phyloP scores from a whole-genome alignment of 1,284 basidiomycete genomes.

The Cryptococcus wingfieldii region DNA sequence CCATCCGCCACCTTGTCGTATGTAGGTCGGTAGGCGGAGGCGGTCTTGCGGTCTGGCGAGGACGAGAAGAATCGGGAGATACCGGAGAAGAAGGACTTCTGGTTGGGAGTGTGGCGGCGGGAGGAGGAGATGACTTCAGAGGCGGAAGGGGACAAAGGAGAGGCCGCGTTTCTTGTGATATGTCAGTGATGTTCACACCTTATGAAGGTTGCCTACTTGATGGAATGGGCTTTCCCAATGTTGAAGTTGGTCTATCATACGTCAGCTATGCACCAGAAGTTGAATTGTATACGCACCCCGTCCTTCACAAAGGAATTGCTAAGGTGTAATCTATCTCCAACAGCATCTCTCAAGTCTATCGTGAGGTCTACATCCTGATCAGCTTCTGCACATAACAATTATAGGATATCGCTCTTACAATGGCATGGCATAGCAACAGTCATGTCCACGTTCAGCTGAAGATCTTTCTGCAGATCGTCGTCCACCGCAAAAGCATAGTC shows the following conservation, averaged over 20 bases:
- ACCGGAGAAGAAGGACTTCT: conserved; percentile 34
- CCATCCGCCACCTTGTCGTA: conserved; percentile 64
- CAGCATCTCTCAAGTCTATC: conserved; percentile 84
- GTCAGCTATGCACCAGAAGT: neutral
- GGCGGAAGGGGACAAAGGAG: conserved; percentile 27
- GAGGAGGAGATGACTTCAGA: conserved; percentile 41
- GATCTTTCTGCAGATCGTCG: conserved; percentile 56
- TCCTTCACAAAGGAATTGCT: conserved; percentile 80
- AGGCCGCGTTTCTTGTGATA: conserved; percentile 7
- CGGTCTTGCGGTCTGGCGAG: neutral
- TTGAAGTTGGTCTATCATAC: conserved; percentile 69
- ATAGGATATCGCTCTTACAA: conserved; percentile 57
- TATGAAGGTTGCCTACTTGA: conserved; percentile 55
- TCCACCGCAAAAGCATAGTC: conserved; percentile 82
- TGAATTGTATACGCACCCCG: conserved; percentile 56
- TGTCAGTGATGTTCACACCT: neutral
- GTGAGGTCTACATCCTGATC: conserved; percentile 60
- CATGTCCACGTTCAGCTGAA: conserved; percentile 84
- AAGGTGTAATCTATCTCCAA: conserved; percentile 84
- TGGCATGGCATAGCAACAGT: conserved; percentile 87
- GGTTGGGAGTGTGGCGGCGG: conserved; percentile 38
- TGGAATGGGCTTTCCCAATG: conserved; percentile 68
- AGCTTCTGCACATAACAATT: neutral
- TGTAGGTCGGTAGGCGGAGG: conserved; percentile 60
- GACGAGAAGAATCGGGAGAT: conserved; percentile 41